Base-by-base conservation (phyloP, 2,329 filamentous ascomycete species). In the Pestalotiopsis sp. region DNA sequence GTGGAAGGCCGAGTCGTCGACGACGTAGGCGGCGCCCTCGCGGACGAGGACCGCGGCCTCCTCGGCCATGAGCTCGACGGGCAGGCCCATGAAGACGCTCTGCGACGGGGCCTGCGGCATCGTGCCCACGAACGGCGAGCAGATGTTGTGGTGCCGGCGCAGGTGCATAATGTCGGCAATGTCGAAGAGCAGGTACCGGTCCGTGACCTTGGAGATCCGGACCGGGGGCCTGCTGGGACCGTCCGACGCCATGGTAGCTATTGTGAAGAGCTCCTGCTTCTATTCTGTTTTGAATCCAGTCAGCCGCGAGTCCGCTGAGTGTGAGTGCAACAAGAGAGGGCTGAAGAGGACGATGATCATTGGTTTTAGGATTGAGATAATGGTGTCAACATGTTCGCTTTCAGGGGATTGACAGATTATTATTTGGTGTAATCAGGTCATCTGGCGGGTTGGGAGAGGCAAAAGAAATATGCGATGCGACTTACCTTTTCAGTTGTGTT, bases 101-200 rank as follows among this genome's bases (percentile, higher is more conserved):
- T 99, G 96, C 73, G 97, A 95, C 5, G 94, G 94, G 67, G 94
- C 91, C 80, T 98, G 94, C 1, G 96, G 95, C 38, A 97, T 89
- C 7, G 93, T 94, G 67, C 96, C 96, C 68, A 93, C 90, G 66
- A 97, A 85, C 39, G 96, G 91, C 70, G 94, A 94, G 75, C 92
- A 94, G 74, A 97, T 94, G 78, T 93, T 90, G 82, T 97, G 88
- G 74, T 89, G 84, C 70, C 92, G 89, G 72, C 96, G 92, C 70
- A 97, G 85, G 78, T 91, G 87, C 74, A 92, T 90, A 69, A 94
- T 91, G 71, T 90, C 89, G 76, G 94, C 88, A 74, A 94, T 88
- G 78, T 97, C 94, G 84, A 98, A 98, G 73, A 99, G 85, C 69
- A 98, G 88, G 82, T 95, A 98, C 71, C 92, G 91, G 73, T 91